A percentile compares a stretch with the other conserved stretches of the same genome.
phyloP scores from a whole-genome alignment of 805 yeast genomes.

The Pichia membranifaciens region DNA sequence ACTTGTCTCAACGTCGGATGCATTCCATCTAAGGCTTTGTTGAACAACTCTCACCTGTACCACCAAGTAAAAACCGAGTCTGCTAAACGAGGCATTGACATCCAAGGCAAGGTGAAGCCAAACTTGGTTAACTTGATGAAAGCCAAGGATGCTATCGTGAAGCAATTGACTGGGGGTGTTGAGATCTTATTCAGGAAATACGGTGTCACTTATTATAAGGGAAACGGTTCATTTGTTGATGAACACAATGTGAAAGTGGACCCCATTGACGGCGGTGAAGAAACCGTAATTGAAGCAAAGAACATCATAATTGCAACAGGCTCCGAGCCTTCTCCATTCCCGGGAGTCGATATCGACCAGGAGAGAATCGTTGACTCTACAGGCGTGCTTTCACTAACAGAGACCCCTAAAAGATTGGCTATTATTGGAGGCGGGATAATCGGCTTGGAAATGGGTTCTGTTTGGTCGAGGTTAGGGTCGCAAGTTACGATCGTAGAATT shows the following conservation, averaged over 20 bases:
- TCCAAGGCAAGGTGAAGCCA: constrained; percentile 58
- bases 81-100: constrained; percentile 82
- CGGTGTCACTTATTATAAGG: constrained; percentile 91
- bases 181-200: constrained; percentile 94
- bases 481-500: constrained; percentile 94
- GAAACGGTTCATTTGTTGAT: constrained; percentile 80
- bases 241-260: constrained; percentile 73
- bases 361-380: constrained; percentile 96
- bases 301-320: constrained; percentile 96
- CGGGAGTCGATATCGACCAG: constrained; percentile 94
- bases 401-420: constrained; percentile 86
- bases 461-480: constrained; percentile 89
- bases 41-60: constrained; percentile 90
- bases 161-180: constrained; percentile 86
- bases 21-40: constrained; percentile 93
- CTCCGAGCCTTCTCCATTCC: constrained; percentile 97
- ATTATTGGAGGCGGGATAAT: constrained; percentile 99
- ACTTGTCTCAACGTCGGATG: constrained; percentile 98
- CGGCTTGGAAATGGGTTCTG: constrained; percentile 99
- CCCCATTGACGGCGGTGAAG: constrained; percentile 82
- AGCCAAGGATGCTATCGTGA: constrained; percentile 87
- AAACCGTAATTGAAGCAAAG: constrained; percentile 67
- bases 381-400: constrained; percentile 78
- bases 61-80: constrained; percentile 87
- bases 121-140: constrained; percentile 77